phyloP scores from a whole-genome alignment of 805 yeast species.

The Barnettozyma siamensis region DNA sequence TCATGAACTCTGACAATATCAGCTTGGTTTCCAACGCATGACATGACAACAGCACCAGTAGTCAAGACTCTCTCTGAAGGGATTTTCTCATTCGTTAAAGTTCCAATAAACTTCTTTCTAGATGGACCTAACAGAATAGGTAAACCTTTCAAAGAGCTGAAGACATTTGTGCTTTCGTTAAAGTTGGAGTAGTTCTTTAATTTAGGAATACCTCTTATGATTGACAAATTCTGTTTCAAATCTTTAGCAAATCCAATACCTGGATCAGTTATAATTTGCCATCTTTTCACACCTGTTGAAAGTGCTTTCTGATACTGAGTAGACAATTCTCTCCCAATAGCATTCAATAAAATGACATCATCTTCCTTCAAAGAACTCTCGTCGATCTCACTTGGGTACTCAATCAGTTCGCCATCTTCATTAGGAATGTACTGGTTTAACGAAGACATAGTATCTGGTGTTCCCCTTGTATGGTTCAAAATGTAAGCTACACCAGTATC shows the following conservation, averaged over 20 bases:
- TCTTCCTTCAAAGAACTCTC: slow-evolving; percentile 16
- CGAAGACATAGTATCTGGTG: slow-evolving; percentile 63
- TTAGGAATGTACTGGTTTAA: slow-evolving; percentile 48
- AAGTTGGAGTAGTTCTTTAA: slow-evolving; percentile 45
- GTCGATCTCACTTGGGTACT: slow-evolving; percentile 27
- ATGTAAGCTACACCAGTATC: slow-evolving; percentile 69
- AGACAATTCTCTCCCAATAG: slow-evolving; percentile 62
- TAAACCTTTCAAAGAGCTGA: slow-evolving; percentile 28
- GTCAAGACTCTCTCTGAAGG: slow-evolving; percentile 67
- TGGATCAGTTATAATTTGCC: slow-evolving; percentile 93
- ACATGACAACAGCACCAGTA: slow-evolving; percentile 68
- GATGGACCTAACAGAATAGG: slow-evolving; percentile 84
- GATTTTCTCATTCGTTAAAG: slow-evolving; percentile 49
- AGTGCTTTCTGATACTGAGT: slow-evolving; percentile 50
- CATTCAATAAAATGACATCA: slow-evolving; percentile 39
- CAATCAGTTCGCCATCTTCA: slow-evolving; percentile 32
- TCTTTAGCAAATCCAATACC: slow-evolving; percentile 96
- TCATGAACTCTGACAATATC: slow-evolving; percentile 91
- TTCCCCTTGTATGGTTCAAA: slow-evolving; percentile 81
- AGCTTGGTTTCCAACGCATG: slow-evolving; percentile 66
- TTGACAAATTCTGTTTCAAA: slow-evolving; percentile 57
- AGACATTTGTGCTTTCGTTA: slow-evolving; percentile 19
- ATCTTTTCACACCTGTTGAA: slow-evolving; percentile 61
- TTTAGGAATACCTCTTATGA: slow-evolving; percentile 46
- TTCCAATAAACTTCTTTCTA: slow-evolving; percentile 81